Percentiles rank a stretch among this genome's conserved stretches.
phyloP scores from a whole-genome alignment of 1,284 basidiomycete genomes.

The Irpex sp. region DNA sequence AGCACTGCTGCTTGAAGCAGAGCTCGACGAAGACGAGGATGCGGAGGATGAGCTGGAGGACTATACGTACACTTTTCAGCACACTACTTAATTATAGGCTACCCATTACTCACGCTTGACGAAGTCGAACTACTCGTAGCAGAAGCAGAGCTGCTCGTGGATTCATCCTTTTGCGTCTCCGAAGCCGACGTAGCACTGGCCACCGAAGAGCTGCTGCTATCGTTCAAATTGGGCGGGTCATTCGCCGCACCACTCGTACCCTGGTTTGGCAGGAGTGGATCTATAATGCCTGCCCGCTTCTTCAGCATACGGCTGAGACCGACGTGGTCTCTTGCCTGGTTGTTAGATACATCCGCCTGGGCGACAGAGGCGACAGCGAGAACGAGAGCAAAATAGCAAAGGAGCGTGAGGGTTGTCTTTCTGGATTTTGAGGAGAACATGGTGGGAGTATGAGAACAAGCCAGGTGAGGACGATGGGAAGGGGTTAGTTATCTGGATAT shows the following conservation, averaged over 20 bases:
- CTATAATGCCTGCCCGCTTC: slow-evolving; percentile 45
- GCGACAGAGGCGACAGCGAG: slow-evolving; percentile 41
- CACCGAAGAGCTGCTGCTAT: not conserved
- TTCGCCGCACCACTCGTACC: slow-evolving; percentile 17
- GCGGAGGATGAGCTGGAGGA: slow-evolving; percentile 7
- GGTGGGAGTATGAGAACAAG: slow-evolving; percentile 14
- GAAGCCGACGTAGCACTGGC: slow-evolving; percentile 3
- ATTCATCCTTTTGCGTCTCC: not conserved
- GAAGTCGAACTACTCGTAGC: slow-evolving; percentile 11
- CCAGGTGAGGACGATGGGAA: slow-evolving; percentile 4
- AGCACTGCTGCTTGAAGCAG: slow-evolving; percentile 12
- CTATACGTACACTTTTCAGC: not conserved
- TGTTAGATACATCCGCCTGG: slow-evolving; percentile 42
- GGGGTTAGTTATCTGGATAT: not conserved
- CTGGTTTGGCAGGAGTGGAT: slow-evolving; percentile 12
- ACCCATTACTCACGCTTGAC: not conserved
- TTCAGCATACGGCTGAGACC: slow-evolving; percentile 63
- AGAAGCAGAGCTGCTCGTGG: not conserved
- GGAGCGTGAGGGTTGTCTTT: slow-evolving; percentile 55
- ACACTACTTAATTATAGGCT: not conserved
- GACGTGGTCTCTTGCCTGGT: slow-evolving; percentile 44
- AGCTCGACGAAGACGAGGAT: slow-evolving; percentile 18
- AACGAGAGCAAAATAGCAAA: slow-evolving; percentile 52
- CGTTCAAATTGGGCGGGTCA: slow-evolving; percentile 14
- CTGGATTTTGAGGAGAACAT: slow-evolving; percentile 44